A percentile compares a stretch with the other conserved stretches of the same genome.
phyloP scores from a whole-genome alignment of 352 stramenopile genomes.

The Pythium apleroticum region DNA sequence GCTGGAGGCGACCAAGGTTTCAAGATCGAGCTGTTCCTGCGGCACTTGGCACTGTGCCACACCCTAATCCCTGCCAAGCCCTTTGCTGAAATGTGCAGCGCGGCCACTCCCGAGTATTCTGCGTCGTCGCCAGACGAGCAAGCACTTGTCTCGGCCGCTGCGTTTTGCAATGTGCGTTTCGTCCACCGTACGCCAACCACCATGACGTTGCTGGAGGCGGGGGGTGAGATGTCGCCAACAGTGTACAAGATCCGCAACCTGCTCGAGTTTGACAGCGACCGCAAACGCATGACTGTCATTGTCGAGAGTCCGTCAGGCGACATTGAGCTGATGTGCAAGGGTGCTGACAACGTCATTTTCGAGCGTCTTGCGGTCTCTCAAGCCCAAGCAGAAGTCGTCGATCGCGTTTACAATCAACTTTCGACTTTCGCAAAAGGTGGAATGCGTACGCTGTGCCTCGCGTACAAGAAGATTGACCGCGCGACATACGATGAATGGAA shows the following conservation, averaged over 20 bases:
- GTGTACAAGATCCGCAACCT: slow-evolving; percentile 92
- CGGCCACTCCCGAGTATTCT: slow-evolving; percentile 69
- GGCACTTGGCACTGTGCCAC: slow-evolving; percentile 81
- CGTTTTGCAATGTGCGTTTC: slow-evolving; percentile 78
- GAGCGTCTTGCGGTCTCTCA: slow-evolving; percentile 42
- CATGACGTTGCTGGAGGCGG: slow-evolving; percentile 55
- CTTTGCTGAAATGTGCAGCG: slow-evolving; percentile 72
- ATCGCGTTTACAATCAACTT: slow-evolving; percentile 56
- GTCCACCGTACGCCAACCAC: slow-evolving; percentile 65
- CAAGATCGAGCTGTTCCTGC: slow-evolving; percentile 59
- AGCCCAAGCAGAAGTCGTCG: slow-evolving; percentile 17
- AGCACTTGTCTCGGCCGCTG: slow-evolving; percentile 69
- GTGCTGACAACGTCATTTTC: slow-evolving; percentile 81
- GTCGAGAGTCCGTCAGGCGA: slow-evolving; percentile 68
- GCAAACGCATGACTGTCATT: slow-evolving; percentile 98
- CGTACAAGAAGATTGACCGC: slow-evolving; percentile 56
- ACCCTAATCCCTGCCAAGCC: slow-evolving; percentile 75
- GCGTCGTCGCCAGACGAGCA: slow-evolving; percentile 83
- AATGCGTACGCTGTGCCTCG: slow-evolving; percentile 80
- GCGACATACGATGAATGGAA: slow-evolving; percentile 62
- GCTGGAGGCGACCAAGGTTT: slow-evolving; percentile 36
- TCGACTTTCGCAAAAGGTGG: slow-evolving; percentile 64
- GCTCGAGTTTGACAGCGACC: slow-evolving; percentile 96
- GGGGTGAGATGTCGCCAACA: slow-evolving; percentile 25
- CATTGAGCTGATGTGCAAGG: slow-evolving; percentile 75